Evolutionary conservation across 192 early-diverging fungal species (phyloP).

Genomic region (Mortierella claussenii): DNA sequence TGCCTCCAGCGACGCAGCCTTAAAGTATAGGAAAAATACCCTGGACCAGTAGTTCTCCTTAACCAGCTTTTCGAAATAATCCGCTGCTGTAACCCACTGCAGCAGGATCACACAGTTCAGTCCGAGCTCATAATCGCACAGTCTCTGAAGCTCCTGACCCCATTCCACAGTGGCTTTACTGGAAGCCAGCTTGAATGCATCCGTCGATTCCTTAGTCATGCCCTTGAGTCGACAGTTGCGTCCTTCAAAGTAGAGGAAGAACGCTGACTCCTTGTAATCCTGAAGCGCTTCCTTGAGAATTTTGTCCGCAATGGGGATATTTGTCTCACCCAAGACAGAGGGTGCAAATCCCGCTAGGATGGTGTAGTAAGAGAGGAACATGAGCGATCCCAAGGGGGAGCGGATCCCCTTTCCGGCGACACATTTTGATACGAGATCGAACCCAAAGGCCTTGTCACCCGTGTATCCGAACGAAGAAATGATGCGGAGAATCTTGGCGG

Average conservation of each 20-base stretch:
- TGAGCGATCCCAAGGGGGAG: slow-evolving; percentile 61
- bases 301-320: slow-evolving; percentile 55
- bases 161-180: slow-evolving; percentile 46
- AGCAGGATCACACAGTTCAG: slow-evolving; percentile 56
- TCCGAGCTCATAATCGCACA: slow-evolving; percentile 60
- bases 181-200: slow-evolving; percentile 53
- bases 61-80: slow-evolving; percentile 49
- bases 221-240: slow-evolving; percentile 61
- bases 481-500: slow-evolving; percentile 59
- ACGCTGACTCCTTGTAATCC: slow-evolving; percentile 59
- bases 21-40: slow-evolving; percentile 57
- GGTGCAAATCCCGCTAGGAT: slow-evolving; percentile 61
- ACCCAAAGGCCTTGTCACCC: slow-evolving; percentile 64
- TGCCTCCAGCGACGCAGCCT: slow-evolving; percentile 56
- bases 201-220: slow-evolving; percentile 55
- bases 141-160: slow-evolving; percentile 47
- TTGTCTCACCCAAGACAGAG: slow-evolving; percentile 54
- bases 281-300: slow-evolving; percentile 57
- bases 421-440: slow-evolving; percentile 60
- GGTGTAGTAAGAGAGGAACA: slow-evolving; percentile 65
- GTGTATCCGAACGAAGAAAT: slow-evolving; percentile 65
- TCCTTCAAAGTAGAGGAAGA: slow-evolving; percentile 62
- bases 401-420: slow-evolving; percentile 60
- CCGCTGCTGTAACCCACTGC: slow-evolving; percentile 54
- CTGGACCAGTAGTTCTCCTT: slow-evolving; percentile 61